Percentiles rank a stretch among this genome's conserved stretches.
phyloP scores from a whole-genome alignment of 192 early-diverging fungal species.

The Kickxella alabastrina region DNA sequence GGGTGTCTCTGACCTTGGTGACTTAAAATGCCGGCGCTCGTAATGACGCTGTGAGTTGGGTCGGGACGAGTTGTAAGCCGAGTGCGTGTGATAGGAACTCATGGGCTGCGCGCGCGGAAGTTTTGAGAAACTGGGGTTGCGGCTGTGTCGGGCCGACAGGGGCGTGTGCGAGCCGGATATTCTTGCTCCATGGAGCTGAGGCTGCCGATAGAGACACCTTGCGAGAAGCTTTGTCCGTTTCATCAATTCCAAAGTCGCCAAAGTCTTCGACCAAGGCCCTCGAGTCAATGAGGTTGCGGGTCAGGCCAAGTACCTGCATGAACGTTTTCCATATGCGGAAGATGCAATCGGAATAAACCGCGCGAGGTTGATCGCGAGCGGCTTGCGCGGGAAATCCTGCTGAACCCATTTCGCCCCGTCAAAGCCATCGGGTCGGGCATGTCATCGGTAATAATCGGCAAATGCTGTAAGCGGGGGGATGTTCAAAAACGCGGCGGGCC shows the following conservation, averaged over 20 bases:
- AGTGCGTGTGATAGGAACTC: conserved; percentile 29
- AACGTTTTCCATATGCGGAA: conserved; percentile 70
- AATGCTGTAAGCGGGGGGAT: conserved; percentile 5
- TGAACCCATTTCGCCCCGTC: conserved; percentile 18
- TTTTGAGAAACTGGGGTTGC: conserved; percentile 5
- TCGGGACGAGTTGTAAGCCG: conserved; percentile 22
- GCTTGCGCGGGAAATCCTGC: conserved; percentile 48
- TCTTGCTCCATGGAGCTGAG: conserved; percentile 16
- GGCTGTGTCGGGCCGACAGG: conserved; percentile 1
- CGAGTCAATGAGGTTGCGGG: conserved; percentile 32
- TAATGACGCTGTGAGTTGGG: conserved; percentile 25
- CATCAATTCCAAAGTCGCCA: conserved; percentile 30
- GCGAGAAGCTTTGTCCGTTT: background rate
- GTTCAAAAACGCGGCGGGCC: background rate
- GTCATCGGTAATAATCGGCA: conserved; percentile 2
- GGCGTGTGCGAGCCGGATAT: too few species aligned
- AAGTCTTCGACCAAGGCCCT: conserved; percentile 44
- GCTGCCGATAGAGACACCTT: conserved; percentile 21
- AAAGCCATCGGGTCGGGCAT: conserved; percentile 52
- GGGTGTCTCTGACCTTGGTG: conserved; percentile 18
- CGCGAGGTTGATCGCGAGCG: conserved; percentile 62
- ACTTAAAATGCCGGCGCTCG: conserved; percentile 17
- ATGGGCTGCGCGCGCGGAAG: conserved; percentile 46
- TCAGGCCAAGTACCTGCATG: conserved; percentile 68
- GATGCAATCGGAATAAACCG: conserved; percentile 68